Conservation (phyloP, 2,329 filamentous ascomycete genomes). For the Domatiomyces catenatus region DNA sequence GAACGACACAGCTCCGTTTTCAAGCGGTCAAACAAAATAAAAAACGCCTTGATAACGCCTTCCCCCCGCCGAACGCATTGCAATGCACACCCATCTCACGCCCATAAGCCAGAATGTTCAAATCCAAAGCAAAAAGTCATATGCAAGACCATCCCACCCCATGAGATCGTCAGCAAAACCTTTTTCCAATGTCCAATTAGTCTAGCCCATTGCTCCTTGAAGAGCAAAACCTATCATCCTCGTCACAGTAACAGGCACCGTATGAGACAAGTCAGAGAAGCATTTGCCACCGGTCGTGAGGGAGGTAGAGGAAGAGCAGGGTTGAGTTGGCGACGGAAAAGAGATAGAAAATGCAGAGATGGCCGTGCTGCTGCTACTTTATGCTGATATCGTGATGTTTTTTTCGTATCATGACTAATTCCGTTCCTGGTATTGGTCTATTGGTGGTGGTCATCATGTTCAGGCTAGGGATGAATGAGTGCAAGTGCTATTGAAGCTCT, state of each 20-base stretch:
- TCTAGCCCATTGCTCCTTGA: not conserved
- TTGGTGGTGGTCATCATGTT: not conserved
- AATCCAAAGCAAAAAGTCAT: not conserved
- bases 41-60: not conserved
- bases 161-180: not conserved
- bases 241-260: not conserved
- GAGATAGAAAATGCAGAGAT: not conserved
- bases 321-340: not conserved
- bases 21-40: not conserved
- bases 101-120: not conserved
- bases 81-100: not conserved
- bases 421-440: not conserved
- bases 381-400: not conserved
- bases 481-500: slow-evolving; percentile 6
- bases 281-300: not conserved
- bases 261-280: not conserved
- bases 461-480: not conserved
- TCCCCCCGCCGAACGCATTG: not conserved
- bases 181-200: not conserved
- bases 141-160: not conserved
- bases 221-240: not conserved
- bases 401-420: not conserved
- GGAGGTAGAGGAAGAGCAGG: not conserved
- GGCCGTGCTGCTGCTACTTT: not conserved
- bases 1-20: not conserved